phyloP scores from a whole-genome alignment of 768 basidiomycete genomes.

The Psilocybe tampanensis region DNA sequence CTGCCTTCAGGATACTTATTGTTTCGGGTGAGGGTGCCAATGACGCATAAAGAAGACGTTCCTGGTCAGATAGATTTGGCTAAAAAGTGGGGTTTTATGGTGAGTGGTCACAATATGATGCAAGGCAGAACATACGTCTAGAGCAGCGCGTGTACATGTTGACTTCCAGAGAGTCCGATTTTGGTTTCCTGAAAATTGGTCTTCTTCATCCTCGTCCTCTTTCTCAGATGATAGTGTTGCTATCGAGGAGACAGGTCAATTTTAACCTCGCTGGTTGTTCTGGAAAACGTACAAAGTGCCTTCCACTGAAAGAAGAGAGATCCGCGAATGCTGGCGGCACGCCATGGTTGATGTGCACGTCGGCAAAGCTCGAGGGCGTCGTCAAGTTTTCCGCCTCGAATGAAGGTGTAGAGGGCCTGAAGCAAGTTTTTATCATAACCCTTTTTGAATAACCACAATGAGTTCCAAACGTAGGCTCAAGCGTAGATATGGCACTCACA shows the following conservation, averaged over 20 bases:
- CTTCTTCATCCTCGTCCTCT: conserved; percentile 52
- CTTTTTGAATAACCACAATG: conserved; percentile 35
- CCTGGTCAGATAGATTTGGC: conserved; percentile 65
- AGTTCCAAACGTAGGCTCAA: neutral
- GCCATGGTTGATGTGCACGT: conserved; percentile 88
- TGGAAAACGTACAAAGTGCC: conserved; percentile 55
- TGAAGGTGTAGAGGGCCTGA: conserved; percentile 77
- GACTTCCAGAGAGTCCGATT: conserved; percentile 86
- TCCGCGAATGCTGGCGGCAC: conserved; percentile 87
- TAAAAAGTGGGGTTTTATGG: conserved; percentile 22
- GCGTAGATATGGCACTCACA: conserved; percentile 44
- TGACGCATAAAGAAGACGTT: conserved; percentile 88
- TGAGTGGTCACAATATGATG: neutral
- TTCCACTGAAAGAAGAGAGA: conserved; percentile 78
- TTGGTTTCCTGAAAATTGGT: conserved; percentile 74
- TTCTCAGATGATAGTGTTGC: conserved; percentile 46
- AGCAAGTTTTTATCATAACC: conserved; percentile 79
- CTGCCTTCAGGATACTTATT: conserved; percentile 62
- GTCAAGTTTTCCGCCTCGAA: conserved; percentile 84
- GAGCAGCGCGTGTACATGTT: conserved; percentile 77
- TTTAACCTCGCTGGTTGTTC: neutral
- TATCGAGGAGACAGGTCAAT: neutral
- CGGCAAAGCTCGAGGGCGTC: conserved; percentile 83
- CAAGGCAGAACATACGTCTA: conserved; percentile 54
- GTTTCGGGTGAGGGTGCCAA: conserved; percentile 76